Evolutionary conservation across 176 grass and related monocot species (phyloP).

Genomic region (Zizania latifolia): DNA sequence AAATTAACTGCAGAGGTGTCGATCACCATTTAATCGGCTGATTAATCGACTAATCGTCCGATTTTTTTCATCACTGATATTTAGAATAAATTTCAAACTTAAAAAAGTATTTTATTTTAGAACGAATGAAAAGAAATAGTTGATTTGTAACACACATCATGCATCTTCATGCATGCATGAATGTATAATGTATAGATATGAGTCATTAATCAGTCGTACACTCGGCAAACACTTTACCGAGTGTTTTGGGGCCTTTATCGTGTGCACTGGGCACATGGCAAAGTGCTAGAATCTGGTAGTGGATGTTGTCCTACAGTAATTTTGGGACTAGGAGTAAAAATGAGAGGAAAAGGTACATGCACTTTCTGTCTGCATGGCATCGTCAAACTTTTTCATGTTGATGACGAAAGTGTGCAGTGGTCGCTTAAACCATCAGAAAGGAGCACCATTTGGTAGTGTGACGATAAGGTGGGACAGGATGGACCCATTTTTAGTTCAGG

Average conservation of each 20-base stretch:
- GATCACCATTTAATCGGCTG: too few relatives aligned
- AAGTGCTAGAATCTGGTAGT: too few relatives aligned
- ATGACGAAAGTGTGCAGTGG: not conserved
- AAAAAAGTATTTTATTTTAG: too few relatives aligned
- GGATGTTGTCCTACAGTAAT: not conserved
- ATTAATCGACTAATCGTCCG: too few relatives aligned
- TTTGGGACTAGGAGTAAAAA: not conserved
- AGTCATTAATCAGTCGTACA: not conserved
- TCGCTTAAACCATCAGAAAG: not conserved
- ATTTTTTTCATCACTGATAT: too few relatives aligned
- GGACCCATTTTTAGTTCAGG: not conserved
- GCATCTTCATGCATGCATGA: not conserved
- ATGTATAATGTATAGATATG: not conserved
- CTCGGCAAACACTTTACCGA: too few relatives aligned
- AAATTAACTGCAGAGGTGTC: too few relatives aligned
- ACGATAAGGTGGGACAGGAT: too few relatives aligned
- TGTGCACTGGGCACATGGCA: too few relatives aligned
- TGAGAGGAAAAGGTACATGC: not conserved
- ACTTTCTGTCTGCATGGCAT: slow-evolving; percentile 4
- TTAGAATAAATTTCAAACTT: too few relatives aligned
- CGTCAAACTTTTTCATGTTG: not conserved
- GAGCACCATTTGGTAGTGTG: slow-evolving; percentile 21
- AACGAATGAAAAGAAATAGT: too few relatives aligned
- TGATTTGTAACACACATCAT: not conserved
- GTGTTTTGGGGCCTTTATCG: too few relatives aligned